A percentile compares a stretch with the other conserved stretches of the same genome.
phyloP scores from a whole-genome alignment of 2,329 filamentous ascomycete species.

The Penicillium oxalicum region DNA sequence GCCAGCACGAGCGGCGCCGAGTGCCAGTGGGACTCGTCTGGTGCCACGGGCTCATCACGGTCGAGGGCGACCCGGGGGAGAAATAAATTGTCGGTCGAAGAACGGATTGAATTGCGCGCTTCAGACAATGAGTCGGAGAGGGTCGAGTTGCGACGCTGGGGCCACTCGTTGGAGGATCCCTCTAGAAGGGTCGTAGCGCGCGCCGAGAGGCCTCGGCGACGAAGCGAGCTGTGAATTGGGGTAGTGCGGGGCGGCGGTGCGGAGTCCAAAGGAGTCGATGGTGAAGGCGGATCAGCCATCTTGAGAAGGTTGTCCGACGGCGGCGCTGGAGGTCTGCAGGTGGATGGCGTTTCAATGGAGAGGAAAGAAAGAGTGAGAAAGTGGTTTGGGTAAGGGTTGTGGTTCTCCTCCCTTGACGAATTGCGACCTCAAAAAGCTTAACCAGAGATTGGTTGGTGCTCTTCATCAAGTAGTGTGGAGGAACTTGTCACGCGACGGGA shows the following conservation, averaged over 20 bases:
- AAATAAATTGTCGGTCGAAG: slow-evolving; percentile 65
- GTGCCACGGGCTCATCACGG: slow-evolving; percentile 27
- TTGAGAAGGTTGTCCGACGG: not conserved
- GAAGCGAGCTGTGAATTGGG: slow-evolving; percentile 16
- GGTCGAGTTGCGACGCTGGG: slow-evolving; percentile 65
- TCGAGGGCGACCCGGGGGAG: slow-evolving; percentile 47
- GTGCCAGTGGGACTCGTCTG: slow-evolving; percentile 65
- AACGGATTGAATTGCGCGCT: slow-evolving; percentile 56
- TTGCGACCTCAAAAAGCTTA: too few relatives aligned
- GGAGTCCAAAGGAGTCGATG: slow-evolving; percentile 5
- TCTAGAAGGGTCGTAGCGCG: slow-evolving; percentile 36
- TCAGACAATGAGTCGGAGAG: slow-evolving; percentile 71
- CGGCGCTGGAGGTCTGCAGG: too few relatives aligned
- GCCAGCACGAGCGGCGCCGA: slow-evolving; percentile 77
- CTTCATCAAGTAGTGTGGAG: slow-evolving; percentile 7
- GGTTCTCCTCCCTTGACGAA: too few relatives aligned
- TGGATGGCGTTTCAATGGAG: too few relatives aligned
- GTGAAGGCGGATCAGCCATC: slow-evolving; percentile 13
- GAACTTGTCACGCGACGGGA: slow-evolving; percentile 5
- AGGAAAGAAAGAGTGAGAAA: too few relatives aligned
- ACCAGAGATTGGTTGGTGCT: not conserved
- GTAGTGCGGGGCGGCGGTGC: slow-evolving; percentile 9
- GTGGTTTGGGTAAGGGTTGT: too few relatives aligned
- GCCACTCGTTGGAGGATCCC: slow-evolving; percentile 17
- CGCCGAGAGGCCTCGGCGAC: slow-evolving; percentile 33